Conservation (phyloP, 179 eudicot species). For the Gypsophila paniculata region DNA sequence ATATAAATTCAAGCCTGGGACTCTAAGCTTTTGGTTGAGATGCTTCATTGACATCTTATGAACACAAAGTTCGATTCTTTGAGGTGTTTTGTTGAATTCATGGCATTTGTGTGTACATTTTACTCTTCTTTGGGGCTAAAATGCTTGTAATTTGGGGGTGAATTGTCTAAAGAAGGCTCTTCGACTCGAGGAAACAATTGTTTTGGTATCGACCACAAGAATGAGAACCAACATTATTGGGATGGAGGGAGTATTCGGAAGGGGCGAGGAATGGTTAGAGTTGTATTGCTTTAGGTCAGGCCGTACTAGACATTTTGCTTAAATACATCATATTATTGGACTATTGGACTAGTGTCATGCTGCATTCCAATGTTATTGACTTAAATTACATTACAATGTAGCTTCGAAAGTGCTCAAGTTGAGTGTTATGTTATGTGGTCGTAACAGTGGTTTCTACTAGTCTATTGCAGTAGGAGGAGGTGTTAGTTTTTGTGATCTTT, state of each 20-base stretch:
- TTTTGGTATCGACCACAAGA: too few species aligned
- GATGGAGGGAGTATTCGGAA: too few species aligned
- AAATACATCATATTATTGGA: background rate
- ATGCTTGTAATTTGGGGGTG: background rate
- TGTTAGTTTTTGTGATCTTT: constrained; percentile 2
- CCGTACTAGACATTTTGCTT: background rate
- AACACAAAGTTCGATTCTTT: background rate
- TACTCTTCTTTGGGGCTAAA: background rate
- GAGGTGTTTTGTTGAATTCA: background rate
- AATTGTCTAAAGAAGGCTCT: background rate
- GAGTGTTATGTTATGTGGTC: background rate
- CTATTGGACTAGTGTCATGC: background rate
- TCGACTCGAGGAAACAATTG: background rate
- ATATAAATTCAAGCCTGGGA: too few species aligned
- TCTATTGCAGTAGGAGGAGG: background rate
- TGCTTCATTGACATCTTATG: too few species aligned
- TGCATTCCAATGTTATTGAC: background rate
- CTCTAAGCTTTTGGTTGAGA: too few species aligned
- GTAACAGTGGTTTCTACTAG: background rate
- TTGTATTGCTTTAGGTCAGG: background rate
- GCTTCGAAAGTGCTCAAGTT: background rate
- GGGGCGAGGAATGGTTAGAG: too few species aligned
- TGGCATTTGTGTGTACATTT: background rate
- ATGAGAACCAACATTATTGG: too few species aligned
- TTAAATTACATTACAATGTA: background rate